Evolutionary conservation across 345 rosid genomes (phyloP).

Genomic region (Hibiscus syriacus): DNA sequence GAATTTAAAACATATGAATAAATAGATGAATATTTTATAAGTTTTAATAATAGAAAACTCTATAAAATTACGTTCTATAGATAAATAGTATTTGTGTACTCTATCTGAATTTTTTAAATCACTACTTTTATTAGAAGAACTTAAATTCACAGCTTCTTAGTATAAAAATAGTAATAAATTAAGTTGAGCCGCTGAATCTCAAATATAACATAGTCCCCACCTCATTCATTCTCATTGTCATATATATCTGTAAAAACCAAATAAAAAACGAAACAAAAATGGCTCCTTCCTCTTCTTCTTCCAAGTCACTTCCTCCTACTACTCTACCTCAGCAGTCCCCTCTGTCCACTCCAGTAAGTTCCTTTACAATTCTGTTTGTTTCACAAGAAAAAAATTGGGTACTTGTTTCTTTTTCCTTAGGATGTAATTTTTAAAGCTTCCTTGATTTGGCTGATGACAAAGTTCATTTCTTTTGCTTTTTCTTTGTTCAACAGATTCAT

Average conservation of each 20-base stretch:
- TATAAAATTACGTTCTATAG: no score
- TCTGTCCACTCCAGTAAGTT: slow-evolving; percentile 71
- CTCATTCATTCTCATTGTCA: background rate
- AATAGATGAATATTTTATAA: no score
- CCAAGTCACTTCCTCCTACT: slow-evolving; percentile 41
- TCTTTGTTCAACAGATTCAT: slow-evolving; percentile 50
- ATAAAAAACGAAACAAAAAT: slow-evolving; percentile 17
- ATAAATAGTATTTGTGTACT: no score
- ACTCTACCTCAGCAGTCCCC: slow-evolving; percentile 34
- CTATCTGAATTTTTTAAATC: no score
- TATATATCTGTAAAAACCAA: background rate
- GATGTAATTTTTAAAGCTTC: background rate
- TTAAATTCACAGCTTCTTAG: no score
- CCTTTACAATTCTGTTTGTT: slow-evolving; percentile 6
- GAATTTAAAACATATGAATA: no score
- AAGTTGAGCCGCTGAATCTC: no score
- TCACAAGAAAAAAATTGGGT: background rate
- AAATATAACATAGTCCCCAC: no score
- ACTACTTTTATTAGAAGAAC: no score
- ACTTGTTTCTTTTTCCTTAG: background rate
- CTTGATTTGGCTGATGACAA: slow-evolving; percentile 3
- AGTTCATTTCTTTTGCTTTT: background rate
- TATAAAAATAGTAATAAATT: no score
- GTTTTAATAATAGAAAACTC: no score
- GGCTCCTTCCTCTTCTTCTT: slow-evolving; percentile 61